phyloP scores from a whole-genome alignment of 2,329 filamentous ascomycete genomes.

The Colletotrichum australisinense region DNA sequence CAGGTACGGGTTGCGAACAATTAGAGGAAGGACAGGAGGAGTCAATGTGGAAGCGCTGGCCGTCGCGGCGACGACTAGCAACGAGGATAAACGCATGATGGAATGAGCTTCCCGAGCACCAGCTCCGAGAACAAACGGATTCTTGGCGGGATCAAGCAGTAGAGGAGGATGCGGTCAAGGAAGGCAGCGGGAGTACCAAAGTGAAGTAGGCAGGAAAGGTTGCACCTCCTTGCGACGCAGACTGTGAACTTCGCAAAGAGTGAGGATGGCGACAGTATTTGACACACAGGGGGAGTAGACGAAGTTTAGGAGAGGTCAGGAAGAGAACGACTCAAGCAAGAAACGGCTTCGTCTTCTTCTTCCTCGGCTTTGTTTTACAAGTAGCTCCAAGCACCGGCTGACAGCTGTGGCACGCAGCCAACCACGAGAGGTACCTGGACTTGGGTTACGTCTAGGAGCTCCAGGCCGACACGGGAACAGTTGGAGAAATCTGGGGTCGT shows the following conservation, averaged over 20 bases:
- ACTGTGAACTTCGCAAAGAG: background rate
- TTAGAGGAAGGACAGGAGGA: slow-evolving; percentile 66
- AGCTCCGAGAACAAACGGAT: slow-evolving; percentile 1
- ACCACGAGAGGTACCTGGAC: background rate
- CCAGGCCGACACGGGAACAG: slow-evolving; percentile 13
- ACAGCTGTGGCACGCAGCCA: background rate
- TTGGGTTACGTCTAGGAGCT: background rate
- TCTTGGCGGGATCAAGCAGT: background rate
- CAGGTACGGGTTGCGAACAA: slow-evolving; percentile 70
- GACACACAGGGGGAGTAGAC: background rate
- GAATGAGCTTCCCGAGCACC: slow-evolving; percentile 1
- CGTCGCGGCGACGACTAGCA: slow-evolving; percentile 46
- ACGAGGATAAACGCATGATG: slow-evolving; percentile 42
- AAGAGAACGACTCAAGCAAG: background rate
- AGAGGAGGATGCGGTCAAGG: background rate
- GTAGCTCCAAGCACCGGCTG: background rate
- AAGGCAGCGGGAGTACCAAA: background rate
- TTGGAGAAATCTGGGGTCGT: slow-evolving; percentile 33
- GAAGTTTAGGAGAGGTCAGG: background rate
- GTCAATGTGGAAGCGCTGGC: slow-evolving; percentile 63
- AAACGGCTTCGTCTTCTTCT: background rate
- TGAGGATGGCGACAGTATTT: background rate
- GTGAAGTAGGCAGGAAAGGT: background rate
- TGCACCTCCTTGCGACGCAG: background rate
- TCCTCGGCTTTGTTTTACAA: slow-evolving; percentile 10